Evolutionary conservation across 2,329 filamentous ascomycete genomes (phyloP).

Genomic region (Neophaeococcomyces mojaviensis): DNA sequence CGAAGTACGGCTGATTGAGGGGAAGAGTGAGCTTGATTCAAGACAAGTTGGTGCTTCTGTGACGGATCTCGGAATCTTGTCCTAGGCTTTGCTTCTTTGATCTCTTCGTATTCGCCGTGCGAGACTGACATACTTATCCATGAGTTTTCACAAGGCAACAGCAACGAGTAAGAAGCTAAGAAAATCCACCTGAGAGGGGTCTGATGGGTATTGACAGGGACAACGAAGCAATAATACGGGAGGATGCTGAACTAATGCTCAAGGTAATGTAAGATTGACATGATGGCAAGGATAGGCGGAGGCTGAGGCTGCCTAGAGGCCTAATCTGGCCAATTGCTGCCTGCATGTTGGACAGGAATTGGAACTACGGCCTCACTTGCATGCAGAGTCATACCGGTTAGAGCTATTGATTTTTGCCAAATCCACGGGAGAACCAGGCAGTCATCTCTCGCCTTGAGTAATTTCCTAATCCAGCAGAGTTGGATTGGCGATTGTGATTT

Average conservation of each 20-base stretch:
- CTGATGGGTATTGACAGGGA: background rate
- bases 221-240: background rate
- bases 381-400: background rate
- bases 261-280: background rate
- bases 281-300: background rate
- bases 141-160: slow-evolving; percentile 5
- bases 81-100: too few relatives aligned
- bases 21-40: too few relatives aligned
- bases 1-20: background rate
- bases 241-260: background rate
- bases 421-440: too few relatives aligned
- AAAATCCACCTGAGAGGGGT: background rate
- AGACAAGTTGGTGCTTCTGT: too few relatives aligned
- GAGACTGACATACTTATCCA: background rate
- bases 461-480: slow-evolving; percentile 5
- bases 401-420: too few relatives aligned
- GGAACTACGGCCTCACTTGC: background rate
- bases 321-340: slow-evolving; percentile 1
- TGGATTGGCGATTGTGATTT: background rate
- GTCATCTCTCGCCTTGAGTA: background rate
- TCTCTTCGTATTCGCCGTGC: too few relatives aligned
- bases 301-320: background rate
- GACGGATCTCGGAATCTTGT: too few relatives aligned
- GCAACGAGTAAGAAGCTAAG: background rate
- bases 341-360: background rate